Conservation (phyloP, 345 rosid genomes). For the Boechera retrofracta region DNA sequence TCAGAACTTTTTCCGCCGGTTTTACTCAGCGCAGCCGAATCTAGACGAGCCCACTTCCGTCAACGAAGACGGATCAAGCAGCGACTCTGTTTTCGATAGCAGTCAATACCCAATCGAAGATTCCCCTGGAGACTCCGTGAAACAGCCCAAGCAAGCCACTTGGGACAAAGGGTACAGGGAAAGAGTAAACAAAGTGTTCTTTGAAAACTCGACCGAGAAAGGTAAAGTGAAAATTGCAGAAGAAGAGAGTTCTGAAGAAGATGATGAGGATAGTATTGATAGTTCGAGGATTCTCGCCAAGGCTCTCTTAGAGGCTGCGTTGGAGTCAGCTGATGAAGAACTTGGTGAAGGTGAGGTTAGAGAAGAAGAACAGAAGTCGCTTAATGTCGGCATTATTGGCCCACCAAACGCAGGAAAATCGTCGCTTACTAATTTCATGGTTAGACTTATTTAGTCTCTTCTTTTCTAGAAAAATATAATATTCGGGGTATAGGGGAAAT, state of each 20-base stretch:
- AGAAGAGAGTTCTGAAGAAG: conserved; percentile 51
- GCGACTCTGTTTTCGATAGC: conserved; percentile 70
- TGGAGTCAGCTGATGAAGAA: conserved; percentile 62
- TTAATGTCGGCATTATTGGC: conserved; percentile 89
- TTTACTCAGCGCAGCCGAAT: conserved; percentile 67
- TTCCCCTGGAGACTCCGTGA: conserved; percentile 5
- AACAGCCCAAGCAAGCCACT: conserved; percentile 47
- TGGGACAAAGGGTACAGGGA: conserved; percentile 76
- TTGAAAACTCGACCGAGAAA: conserved; percentile 52
- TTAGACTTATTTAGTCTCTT: conserved; percentile 34
- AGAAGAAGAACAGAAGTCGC: conserved; percentile 95
- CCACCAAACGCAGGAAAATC: conserved; percentile 98
- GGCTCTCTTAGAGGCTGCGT: conserved; percentile 79
- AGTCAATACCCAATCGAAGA: conserved; percentile 48
- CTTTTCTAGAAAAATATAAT: no score
- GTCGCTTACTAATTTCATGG: conserved; percentile 82
- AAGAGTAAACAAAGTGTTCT: conserved; percentile 59
- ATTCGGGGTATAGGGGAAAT: neutral
- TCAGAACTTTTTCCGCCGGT: conserved; percentile 45
- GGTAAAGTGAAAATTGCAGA: conserved; percentile 35
- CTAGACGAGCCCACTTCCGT: conserved; percentile 46
- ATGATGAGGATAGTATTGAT: conserved; percentile 57
- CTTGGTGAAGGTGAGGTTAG: conserved; percentile 63
- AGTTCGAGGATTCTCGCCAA: conserved; percentile 66
- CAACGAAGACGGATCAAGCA: conserved; percentile 44